Evolutionary conservation across 1,284 basidiomycete species (phyloP), one percentile per base, ranked within the genome.

Genomic region (Irpex sp.): DNA sequence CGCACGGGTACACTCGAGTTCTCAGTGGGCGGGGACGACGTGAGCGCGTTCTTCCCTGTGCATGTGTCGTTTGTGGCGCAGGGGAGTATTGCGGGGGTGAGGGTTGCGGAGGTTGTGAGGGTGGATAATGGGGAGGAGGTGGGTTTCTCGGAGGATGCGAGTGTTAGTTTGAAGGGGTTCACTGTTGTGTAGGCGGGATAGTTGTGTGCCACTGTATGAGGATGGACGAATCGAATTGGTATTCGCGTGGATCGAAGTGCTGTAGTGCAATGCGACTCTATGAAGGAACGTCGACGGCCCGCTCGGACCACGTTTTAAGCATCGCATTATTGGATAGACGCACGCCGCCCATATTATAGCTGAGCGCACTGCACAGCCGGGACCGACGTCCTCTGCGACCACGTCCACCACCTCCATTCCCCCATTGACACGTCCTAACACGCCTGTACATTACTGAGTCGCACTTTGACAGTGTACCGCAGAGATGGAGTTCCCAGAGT

Each of bases 11-110:
- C 87, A 11, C 81, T 98, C 69, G 94, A 98, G 71, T 97, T 98
- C 78, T 88, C 83, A 35, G 87, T 94, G 59, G 88, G 87, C 33
- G 93, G 94, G 2, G 93, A 95, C 67, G 94, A 97, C 67, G 78
- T 83, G 0, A 89, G 88, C 15, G 86, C 85, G 9, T 97, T 98
- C 82, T 99, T 98, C 92, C 97, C 97, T 4, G 93, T 98, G 64
- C 81, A 83, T 50, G 90, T 97, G 7, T 79, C 83, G 11, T 98
- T 98, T 73, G 86, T 91, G 58, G 90, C 87, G 3, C 82, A 89
- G 65, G 92, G 92, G 19, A 93, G 88, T 68, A 75, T 96, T 62
- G 87, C 89, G 0, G 90, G 92, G 55, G 81, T 95, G 37, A 80
- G 79, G 49, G 81, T 94, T 21, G 82, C 78, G 0, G 79, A 76